A percentile compares a stretch with the other conserved stretches of the same genome.
These are phyloP conservation scores for Fusarium musae DNA, from an alignment of 2,329 filamentous ascomycete species.

Conservation along the genomic window DNA sequence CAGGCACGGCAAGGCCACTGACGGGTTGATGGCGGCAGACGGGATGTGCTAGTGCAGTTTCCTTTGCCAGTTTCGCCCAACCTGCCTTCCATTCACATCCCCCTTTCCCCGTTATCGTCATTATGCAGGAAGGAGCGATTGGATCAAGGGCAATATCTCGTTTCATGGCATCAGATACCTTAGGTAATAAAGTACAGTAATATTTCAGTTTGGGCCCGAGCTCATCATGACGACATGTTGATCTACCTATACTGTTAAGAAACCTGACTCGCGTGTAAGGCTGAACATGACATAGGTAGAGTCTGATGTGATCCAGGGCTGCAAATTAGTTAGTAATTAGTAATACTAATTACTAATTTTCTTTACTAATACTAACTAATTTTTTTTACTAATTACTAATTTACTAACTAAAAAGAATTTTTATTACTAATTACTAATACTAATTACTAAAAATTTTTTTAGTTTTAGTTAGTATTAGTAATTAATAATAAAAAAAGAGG, in stretches of 20 bases:
- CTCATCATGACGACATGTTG: slow-evolving; percentile 2
- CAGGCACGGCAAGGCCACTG: not conserved
- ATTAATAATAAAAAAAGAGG: too few relatives aligned
- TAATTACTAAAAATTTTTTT: too few relatives aligned
- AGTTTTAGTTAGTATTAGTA: too few relatives aligned
- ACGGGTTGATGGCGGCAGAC: slow-evolving; percentile 1
- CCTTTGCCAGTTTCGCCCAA: not conserved
- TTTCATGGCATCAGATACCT: not conserved
- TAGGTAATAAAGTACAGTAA: not conserved
- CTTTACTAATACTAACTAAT: too few relatives aligned
- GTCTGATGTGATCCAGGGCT: not conserved
- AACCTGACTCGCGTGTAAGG: slow-evolving; percentile 18
- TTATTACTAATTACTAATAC: too few relatives aligned
- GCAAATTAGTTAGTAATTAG: too few relatives aligned
- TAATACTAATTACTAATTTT: too few relatives aligned
- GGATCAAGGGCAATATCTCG: not conserved
- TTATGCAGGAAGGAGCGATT: not conserved
- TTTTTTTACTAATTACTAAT: too few relatives aligned
- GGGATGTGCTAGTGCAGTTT: not conserved
- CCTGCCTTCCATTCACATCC: not conserved
- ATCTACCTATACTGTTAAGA: not conserved
- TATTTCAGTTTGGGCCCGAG: not conserved
- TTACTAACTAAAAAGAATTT: too few relatives aligned
- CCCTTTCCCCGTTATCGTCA: not conserved
- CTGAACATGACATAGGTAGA: not conserved